Conservation (phyloP, 768 basidiomycete species). For the Coprinopsis sp. region DNA sequence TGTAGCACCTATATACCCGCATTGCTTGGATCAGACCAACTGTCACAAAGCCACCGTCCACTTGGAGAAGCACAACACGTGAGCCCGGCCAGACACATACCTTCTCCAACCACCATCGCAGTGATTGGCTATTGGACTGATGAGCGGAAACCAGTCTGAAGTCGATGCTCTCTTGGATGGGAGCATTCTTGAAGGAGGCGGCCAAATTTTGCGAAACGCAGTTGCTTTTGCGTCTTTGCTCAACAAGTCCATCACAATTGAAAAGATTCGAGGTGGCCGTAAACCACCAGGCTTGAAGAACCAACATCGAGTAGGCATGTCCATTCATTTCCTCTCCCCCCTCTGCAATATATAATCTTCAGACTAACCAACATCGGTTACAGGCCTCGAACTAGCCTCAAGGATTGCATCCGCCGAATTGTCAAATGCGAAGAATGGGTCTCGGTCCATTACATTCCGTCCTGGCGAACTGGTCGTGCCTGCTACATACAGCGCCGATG, state of each 20-base stretch:
- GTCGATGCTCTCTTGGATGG: constrained; percentile 29
- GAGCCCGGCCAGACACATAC: background rate
- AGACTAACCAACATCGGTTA: background rate
- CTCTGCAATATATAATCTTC: background rate
- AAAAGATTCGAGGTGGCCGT: constrained; percentile 56
- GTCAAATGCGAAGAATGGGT: constrained; percentile 50
- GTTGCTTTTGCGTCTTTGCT: constrained; percentile 64
- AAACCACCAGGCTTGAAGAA: constrained; percentile 62
- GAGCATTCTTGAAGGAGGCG: constrained; percentile 57
- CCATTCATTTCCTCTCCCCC: background rate
- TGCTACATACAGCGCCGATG: constrained; percentile 34
- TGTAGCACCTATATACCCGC: constrained; percentile 7
- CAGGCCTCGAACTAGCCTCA: constrained; percentile 64
- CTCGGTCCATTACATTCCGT: constrained; percentile 47
- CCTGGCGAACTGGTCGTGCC: constrained; percentile 45
- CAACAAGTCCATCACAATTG: constrained; percentile 52
- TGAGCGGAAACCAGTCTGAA: no score
- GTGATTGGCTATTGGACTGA: background rate
- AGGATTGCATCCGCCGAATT: constrained; percentile 54
- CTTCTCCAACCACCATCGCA: background rate
- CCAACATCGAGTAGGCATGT: constrained; percentile 66
- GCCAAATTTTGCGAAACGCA: constrained; percentile 69
- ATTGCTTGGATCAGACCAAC: background rate
- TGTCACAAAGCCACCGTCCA: background rate
- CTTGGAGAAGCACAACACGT: background rate